phyloP scores from a whole-genome alignment of 768 basidiomycete species.

The Psilocybe subaeruginosa region DNA sequence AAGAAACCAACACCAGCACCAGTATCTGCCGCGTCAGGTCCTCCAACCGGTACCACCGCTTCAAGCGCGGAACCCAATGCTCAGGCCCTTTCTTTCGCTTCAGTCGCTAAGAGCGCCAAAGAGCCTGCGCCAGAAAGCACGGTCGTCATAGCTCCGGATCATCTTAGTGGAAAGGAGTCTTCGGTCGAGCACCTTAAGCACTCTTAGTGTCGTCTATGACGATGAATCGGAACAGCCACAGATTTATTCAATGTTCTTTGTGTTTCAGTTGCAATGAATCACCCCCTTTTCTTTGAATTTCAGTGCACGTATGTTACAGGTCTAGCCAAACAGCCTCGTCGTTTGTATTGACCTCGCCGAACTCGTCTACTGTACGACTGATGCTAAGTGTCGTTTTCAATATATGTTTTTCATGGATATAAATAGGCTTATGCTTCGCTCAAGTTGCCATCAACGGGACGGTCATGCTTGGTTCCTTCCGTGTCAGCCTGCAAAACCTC shows the following conservation, averaged over 20 bases:
- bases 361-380: no score
- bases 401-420: no score
- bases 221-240: neutral
- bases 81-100: neutral
- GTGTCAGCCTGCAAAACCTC: constrained; percentile 13
- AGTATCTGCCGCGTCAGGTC: neutral
- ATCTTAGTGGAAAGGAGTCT: neutral
- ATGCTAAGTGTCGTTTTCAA: no score
- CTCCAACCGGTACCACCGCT: neutral
- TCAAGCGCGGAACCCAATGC: neutral
- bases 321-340: no score
- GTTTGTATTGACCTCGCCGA: no score
- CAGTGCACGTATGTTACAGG: no score
- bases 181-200: neutral
- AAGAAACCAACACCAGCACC: neutral
- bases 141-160: neutral
- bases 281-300: no score
- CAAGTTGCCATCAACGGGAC: neutral
- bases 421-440: no score
- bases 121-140: neutral
- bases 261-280: neutral
- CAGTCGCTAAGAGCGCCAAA: neutral
- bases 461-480: neutral
- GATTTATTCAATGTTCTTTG: neutral
- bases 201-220: neutral